Evolutionary conservation across 129 eudicot genomes (phyloP).

Genomic region (Lactuca sativa): DNA sequence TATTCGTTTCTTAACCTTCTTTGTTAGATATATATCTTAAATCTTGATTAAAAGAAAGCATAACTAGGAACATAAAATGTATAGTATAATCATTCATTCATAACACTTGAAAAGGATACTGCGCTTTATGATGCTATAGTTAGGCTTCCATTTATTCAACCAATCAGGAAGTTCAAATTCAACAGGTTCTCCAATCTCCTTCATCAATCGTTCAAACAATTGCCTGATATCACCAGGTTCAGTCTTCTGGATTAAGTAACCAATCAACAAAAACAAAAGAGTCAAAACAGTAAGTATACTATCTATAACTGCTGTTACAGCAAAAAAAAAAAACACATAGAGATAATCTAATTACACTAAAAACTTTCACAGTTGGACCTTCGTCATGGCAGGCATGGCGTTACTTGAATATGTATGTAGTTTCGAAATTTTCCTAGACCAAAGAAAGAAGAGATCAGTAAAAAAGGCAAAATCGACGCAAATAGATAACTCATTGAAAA

Average conservation of each 20-base stretch:
- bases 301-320: constrained; percentile 3
- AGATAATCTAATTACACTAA: constrained; percentile 12
- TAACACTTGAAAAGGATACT: constrained; percentile 61
- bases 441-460: constrained; percentile 1
- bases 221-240: constrained; percentile 45
- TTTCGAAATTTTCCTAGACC: constrained; percentile 1
- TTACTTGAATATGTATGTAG: neutral
- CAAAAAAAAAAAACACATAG: no score
- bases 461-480: neutral
- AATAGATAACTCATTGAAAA: neutral
- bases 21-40: constrained; percentile 78
- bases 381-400: constrained; percentile 54
- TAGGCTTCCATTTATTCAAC: constrained; percentile 55
- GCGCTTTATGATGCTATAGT: constrained; percentile 67
- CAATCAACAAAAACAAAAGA: neutral
- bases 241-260: constrained; percentile 29
- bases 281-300: constrained; percentile 10
- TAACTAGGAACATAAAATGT: neutral
- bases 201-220: constrained; percentile 55
- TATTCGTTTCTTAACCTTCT: constrained; percentile 71
- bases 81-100: neutral
- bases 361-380: constrained; percentile 31
- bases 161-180: constrained; percentile 92
- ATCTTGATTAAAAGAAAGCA: constrained; percentile 29
- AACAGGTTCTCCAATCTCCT: constrained; percentile 60